Conservation (phyloP, 2,329 filamentous ascomycete genomes). For the Colletotrichum australisinense region DNA sequence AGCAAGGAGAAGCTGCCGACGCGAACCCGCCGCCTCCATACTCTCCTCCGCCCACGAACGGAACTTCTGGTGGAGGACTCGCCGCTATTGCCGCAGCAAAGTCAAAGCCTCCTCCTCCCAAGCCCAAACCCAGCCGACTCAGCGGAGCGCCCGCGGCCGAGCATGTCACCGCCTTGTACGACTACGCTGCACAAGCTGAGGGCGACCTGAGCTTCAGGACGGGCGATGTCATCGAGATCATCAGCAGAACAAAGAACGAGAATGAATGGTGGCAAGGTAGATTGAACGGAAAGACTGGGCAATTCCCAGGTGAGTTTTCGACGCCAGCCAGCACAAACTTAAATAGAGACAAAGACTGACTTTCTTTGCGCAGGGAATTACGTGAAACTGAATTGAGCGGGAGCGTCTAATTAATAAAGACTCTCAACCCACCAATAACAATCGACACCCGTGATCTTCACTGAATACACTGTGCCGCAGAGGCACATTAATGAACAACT, state of each 20-base stretch:
- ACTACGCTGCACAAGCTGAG: conserved; percentile 95
- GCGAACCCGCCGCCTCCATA: conserved; percentile 78
- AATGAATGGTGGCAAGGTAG: conserved; percentile 98
- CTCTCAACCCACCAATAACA: not conserved
- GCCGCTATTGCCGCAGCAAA: conserved; percentile 64
- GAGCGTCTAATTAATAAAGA: conserved; percentile 24
- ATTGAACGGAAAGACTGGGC: conserved; percentile 82
- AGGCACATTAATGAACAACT: conserved; percentile 30
- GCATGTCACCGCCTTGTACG: conserved; percentile 90
- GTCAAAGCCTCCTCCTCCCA: conserved; percentile 78
- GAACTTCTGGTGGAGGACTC: conserved; percentile 50
- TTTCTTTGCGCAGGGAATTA: conserved; percentile 57
- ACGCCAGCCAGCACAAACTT: not conserved
- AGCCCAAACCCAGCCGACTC: conserved; percentile 83
- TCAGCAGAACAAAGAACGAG: conserved; percentile 84
- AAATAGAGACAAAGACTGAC: conserved; percentile 39
- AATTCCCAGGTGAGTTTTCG: conserved; percentile 84
- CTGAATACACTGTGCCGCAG: conserved; percentile 23
- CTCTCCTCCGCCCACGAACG: conserved; percentile 55
- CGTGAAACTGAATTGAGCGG: conserved; percentile 56
- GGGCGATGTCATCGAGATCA: conserved; percentile 91
- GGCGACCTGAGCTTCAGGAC: conserved; percentile 91
- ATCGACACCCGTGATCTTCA: conserved; percentile 14
- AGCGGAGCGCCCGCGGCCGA: conserved; percentile 75
- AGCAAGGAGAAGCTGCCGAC: conserved; percentile 58